phyloP scores from a whole-genome alignment of 805 yeast genomes.

The Ogataea chonburiensis region DNA sequence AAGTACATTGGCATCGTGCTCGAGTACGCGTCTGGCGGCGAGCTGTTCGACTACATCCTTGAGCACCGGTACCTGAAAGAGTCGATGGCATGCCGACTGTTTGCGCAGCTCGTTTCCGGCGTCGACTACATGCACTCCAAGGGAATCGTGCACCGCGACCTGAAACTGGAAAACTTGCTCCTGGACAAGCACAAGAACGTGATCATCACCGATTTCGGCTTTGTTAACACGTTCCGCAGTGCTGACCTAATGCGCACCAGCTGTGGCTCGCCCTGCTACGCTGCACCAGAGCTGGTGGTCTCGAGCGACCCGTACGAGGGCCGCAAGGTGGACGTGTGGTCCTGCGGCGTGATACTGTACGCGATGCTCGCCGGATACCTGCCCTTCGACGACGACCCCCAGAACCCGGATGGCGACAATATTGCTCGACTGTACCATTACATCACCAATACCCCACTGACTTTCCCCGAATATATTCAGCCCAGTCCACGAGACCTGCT shows the following conservation, averaged over 20 bases:
- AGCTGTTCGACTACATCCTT: conserved; percentile 87
- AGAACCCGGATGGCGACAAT: conserved; percentile 94
- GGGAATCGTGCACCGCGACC: conserved; percentile 76
- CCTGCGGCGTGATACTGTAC: conserved; percentile 90
- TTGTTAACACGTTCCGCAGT: conserved; percentile 79
- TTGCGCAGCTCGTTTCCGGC: conserved; percentile 92
- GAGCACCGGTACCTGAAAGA: conserved; percentile 87
- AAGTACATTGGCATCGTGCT: conserved; percentile 94
- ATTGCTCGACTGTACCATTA: conserved; percentile 87
- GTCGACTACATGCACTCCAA: conserved; percentile 85
- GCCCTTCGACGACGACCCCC: conserved; percentile 97
- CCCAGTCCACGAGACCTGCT: conserved; percentile 90
- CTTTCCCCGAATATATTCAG: conserved; percentile 91
- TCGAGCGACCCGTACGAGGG: conserved; percentile 87
- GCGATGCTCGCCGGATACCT: conserved; percentile 97
- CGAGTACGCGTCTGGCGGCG: conserved; percentile 98
- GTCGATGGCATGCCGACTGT: conserved; percentile 76
- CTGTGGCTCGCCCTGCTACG: conserved; percentile 98
- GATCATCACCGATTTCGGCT: conserved; percentile 89
- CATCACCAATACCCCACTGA: conserved; percentile 85
- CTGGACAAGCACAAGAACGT: conserved; percentile 85
- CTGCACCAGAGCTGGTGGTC: conserved; percentile 95
- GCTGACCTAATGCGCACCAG: conserved; percentile 88
- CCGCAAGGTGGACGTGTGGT: conserved; percentile 94
- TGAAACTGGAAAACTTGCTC: conserved; percentile 70